Evolutionary conservation across 2,329 filamentous ascomycete species (phyloP).

Genomic region (Diaporthe destruens): DNA sequence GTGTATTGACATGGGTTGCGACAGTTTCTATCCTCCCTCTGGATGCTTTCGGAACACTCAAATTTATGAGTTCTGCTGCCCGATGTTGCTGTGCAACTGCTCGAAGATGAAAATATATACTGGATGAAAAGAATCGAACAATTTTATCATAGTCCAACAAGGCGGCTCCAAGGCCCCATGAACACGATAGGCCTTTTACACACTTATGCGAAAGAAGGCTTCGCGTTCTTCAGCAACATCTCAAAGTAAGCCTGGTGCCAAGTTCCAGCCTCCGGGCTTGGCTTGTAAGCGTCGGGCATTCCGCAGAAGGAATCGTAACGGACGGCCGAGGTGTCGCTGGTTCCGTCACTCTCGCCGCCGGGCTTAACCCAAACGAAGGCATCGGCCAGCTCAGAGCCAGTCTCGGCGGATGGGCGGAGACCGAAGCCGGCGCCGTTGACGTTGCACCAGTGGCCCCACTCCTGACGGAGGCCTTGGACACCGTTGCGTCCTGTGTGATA

Average conservation of each 20-base stretch:
- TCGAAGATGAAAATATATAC: slow-evolving; percentile 6
- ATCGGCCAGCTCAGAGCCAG: slow-evolving; percentile 68
- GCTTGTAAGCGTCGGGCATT: slow-evolving; percentile 54
- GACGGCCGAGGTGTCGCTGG: slow-evolving; percentile 51
- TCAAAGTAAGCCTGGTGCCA: slow-evolving; percentile 62
- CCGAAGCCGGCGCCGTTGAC: slow-evolving; percentile 72
- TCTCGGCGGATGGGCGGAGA: slow-evolving; percentile 66
- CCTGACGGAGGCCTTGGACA: slow-evolving; percentile 56
- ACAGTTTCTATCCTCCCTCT: not conserved
- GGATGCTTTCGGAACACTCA: not conserved
- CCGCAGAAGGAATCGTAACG: slow-evolving; percentile 56
- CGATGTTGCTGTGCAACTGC: not conserved
- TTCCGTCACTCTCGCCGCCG: slow-evolving; percentile 65
- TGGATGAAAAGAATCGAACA: not conserved
- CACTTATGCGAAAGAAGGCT: slow-evolving; percentile 46
- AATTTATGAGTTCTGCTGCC: not conserved
- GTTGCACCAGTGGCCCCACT: slow-evolving; percentile 64
- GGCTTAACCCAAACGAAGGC: slow-evolving; percentile 78
- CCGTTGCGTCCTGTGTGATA: slow-evolving; percentile 51
- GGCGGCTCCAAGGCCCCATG: slow-evolving; percentile 25
- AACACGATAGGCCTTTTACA: slow-evolving; percentile 5
- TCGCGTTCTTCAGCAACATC: slow-evolving; percentile 57
- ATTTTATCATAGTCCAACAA: not conserved
- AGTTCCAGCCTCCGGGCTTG: slow-evolving; percentile 56
- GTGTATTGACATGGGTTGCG: not conserved